A percentile compares a stretch with the other conserved stretches of the same genome.
phyloP scores from a whole-genome alignment of 2,329 filamentous ascomycete species.

The Trichoderma semiorbis region DNA sequence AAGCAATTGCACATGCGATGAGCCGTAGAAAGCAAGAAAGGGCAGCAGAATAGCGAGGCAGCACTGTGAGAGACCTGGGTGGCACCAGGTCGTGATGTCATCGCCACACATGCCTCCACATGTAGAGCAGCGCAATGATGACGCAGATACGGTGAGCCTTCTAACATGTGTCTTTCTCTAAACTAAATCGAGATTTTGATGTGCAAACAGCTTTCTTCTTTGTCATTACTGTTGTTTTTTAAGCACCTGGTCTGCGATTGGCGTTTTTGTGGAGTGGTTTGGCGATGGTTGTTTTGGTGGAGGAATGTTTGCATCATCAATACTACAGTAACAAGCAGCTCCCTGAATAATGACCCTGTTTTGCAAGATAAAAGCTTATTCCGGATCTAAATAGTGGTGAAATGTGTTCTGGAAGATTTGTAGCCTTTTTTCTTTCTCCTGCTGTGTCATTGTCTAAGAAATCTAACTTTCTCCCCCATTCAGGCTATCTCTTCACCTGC shows the following conservation, averaged over 20 bases:
- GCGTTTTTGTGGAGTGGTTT: neutral
- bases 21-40: neutral
- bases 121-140: constrained; percentile 16
- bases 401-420: neutral
- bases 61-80: neutral
- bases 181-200: neutral
- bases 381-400: neutral
- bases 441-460: neutral
- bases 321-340: neutral
- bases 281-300: neutral
- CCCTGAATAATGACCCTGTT: neutral
- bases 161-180: neutral
- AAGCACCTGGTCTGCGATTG: neutral
- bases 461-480: neutral
- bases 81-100: constrained; percentile 17
- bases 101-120: constrained; percentile 16
- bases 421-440: neutral
- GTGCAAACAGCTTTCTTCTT: neutral
- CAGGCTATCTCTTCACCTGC: neutral
- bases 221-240: neutral
- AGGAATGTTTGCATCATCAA: neutral
- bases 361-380: neutral
- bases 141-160: constrained; percentile 4
- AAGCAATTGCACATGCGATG: neutral
- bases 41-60: neutral